Evolutionary conservation across 2,329 filamentous ascomycete species (phyloP).

Genomic region (Colletotrichum scovillei): DNA sequence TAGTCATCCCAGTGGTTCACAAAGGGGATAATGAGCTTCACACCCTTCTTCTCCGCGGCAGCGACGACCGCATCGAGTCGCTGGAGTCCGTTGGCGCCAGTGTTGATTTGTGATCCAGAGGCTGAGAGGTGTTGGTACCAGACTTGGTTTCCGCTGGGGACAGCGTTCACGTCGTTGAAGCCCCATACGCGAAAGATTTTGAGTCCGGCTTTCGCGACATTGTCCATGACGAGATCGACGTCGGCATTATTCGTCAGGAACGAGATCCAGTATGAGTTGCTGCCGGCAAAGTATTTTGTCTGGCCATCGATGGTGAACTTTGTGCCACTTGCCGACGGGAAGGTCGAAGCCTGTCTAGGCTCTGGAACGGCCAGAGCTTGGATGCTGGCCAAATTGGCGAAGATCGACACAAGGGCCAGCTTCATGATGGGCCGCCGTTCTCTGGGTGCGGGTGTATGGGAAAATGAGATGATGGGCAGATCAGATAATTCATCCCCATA

Average conservation of each 20-base stretch:
- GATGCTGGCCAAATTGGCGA: background rate
- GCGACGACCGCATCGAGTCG: conserved; percentile 70
- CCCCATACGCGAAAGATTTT: conserved; percentile 72
- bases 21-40: conserved; percentile 74
- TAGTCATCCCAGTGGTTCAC: conserved; percentile 79
- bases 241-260: conserved; percentile 64
- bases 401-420: background rate
- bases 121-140: conserved; percentile 67
- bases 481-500: background rate
- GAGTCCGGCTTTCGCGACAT: conserved; percentile 60
- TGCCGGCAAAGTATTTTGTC: conserved; percentile 62
- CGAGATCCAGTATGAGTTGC: conserved; percentile 66
- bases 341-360: background rate
- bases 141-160: conserved; percentile 49
- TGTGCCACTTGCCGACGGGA: conserved; percentile 35
- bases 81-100: conserved; percentile 67
- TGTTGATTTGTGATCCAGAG: conserved; percentile 69
- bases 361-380: background rate
- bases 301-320: conserved; percentile 55
- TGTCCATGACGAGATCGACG: conserved; percentile 60
- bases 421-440: background rate
- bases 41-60: conserved; percentile 66
- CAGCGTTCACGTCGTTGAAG: conserved; percentile 68
- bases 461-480: background rate
- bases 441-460: no score